phyloP scores from a whole-genome alignment of 164 flowering plant species.

The Litsea cubeba region DNA sequence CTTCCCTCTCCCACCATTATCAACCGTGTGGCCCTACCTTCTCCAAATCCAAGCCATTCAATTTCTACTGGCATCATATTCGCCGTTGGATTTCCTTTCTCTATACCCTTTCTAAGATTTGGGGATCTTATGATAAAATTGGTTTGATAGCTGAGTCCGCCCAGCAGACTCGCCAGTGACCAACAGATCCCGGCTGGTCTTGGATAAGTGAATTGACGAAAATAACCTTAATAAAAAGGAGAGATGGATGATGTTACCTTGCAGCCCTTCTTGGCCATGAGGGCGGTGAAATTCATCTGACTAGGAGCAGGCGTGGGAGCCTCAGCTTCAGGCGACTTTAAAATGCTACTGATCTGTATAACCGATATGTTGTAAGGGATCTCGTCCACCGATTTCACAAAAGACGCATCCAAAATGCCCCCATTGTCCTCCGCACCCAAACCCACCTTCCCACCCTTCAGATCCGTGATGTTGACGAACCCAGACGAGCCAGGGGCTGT shows the following conservation, averaged over 20 bases:
- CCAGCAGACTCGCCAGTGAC: too few relatives aligned
- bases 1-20: too few relatives aligned
- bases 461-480: conserved; percentile 70
- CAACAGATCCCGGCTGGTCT: too few relatives aligned
- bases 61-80: too few relatives aligned
- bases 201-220: too few relatives aligned
- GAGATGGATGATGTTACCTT: conserved; percentile 10
- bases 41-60: too few relatives aligned
- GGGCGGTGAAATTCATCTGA: conserved; percentile 40
- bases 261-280: conserved; percentile 65
- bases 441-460: conserved; percentile 70
- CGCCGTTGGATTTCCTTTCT: too few relatives aligned
- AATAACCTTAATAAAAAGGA: too few relatives aligned
- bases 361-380: conserved; percentile 76
- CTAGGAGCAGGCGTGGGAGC: conserved; percentile 69
- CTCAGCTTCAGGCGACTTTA: conserved; percentile 68
- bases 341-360: conserved; percentile 56
- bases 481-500: conserved; percentile 65
- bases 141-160: too few relatives aligned
- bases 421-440: conserved; percentile 49
- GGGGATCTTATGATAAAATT: too few relatives aligned
- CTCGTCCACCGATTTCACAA: conserved; percentile 65
- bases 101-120: too few relatives aligned
- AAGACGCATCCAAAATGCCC: conserved; percentile 38
- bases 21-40: too few relatives aligned